Evolutionary conservation across 768 basidiomycete species (phyloP).

Genomic region (Coprinopsis marcescibilis): DNA sequence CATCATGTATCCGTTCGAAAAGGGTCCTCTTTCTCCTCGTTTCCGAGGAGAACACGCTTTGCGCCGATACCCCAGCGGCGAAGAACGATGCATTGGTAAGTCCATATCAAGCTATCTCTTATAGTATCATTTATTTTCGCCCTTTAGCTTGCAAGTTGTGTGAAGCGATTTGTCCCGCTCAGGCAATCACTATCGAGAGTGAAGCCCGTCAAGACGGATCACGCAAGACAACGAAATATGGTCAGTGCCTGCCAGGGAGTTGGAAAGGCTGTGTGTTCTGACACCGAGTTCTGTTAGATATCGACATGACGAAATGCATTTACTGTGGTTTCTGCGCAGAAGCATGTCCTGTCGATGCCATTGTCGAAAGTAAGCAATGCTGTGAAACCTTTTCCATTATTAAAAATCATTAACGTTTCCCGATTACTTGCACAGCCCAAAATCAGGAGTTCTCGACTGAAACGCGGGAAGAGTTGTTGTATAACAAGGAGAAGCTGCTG

Average conservation of each 20-base stretch:
- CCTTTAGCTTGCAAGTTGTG: constrained; percentile 91
- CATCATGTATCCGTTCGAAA: constrained; percentile 98
- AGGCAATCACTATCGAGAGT: constrained; percentile 98
- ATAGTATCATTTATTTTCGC: constrained; percentile 6
- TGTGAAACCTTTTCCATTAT: constrained; percentile 1
- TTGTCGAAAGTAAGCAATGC: constrained; percentile 85
- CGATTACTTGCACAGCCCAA: constrained; percentile 56
- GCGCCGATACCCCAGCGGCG: constrained; percentile 93
- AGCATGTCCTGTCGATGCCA: constrained; percentile 98
- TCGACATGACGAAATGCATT: constrained; percentile 99
- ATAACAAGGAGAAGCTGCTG: constrained; percentile 98
- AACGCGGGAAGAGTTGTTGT: constrained; percentile 95
- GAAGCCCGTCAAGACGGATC: constrained; percentile 95
- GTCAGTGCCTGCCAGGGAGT: constrained; percentile 33
- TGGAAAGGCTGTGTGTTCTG: constrained; percentile 8
- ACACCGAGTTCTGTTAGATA: constrained; percentile 47
- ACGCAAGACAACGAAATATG: constrained; percentile 96
- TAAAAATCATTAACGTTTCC: constrained; percentile 8
- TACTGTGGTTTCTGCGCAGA: constrained; percentile 99
- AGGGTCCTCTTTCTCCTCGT: constrained; percentile 94
- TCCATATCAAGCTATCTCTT: constrained; percentile 11
- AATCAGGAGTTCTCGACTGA: constrained; percentile 98
- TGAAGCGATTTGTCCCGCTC: constrained; percentile 98
- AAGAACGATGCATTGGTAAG: constrained; percentile 97
- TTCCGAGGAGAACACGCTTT: constrained; percentile 99